Evolutionary conservation across 2,329 filamentous ascomycete genomes (phyloP).

Genomic region (Thelonectria olida): DNA sequence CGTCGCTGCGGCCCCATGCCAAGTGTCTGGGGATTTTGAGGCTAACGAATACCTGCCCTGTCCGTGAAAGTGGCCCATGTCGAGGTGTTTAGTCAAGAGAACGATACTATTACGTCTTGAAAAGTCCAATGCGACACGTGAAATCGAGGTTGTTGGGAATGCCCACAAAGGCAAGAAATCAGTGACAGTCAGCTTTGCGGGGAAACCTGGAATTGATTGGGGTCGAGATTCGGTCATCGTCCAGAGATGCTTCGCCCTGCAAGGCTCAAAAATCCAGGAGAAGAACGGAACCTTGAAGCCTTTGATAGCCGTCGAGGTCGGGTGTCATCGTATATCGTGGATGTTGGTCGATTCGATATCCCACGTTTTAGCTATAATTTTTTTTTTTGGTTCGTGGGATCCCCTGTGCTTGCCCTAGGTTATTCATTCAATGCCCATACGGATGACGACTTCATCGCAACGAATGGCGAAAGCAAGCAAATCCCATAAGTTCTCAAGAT

Average conservation of each 20-base stretch:
- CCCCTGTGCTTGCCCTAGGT: not conserved
- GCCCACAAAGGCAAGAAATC: constrained; percentile 20
- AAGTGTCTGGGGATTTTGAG: constrained; percentile 34
- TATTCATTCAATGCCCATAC: not conserved
- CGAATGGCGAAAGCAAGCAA: constrained; percentile 15
- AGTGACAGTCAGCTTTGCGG: constrained; percentile 34
- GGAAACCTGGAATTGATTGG: constrained; percentile 39
- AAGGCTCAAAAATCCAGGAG: not conserved
- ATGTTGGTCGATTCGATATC: not conserved
- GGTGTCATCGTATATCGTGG: not conserved
- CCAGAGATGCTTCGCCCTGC: constrained; percentile 2
- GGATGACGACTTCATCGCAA: constrained; percentile 13
- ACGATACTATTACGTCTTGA: constrained; percentile 39
- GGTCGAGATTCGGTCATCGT: constrained; percentile 21
- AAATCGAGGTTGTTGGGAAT: constrained; percentile 29
- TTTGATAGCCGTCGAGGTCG: not conserved
- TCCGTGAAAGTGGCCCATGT: constrained; percentile 22
- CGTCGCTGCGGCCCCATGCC: constrained; percentile 26
- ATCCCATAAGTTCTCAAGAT: not conserved
- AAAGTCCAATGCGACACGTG: constrained; percentile 30
- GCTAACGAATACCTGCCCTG: constrained; percentile 26
- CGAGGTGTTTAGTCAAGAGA: constrained; percentile 36
- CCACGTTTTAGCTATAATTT: no score
- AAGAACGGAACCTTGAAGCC: not conserved
- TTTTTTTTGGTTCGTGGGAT: not conserved